A percentile compares a stretch with the other conserved stretches of the same genome.
phyloP scores from a whole-genome alignment of 768 basidiomycete species.

The Pulveroboletus sp. region DNA sequence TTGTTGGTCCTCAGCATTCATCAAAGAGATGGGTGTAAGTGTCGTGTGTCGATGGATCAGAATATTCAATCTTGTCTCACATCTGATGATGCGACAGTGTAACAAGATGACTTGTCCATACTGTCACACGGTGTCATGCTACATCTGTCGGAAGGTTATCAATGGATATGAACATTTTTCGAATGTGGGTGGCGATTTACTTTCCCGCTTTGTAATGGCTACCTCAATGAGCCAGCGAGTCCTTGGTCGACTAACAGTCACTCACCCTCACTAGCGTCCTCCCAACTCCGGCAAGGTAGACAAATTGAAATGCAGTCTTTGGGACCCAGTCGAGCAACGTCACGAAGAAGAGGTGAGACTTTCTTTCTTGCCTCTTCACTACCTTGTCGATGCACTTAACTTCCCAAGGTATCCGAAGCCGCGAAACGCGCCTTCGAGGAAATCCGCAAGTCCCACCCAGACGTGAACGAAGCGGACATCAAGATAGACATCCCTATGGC shows the following conservation, averaged over 20 bases:
- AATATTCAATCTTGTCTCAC: neutral
- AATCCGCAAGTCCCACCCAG: constrained; percentile 55
- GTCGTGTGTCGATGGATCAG: neutral
- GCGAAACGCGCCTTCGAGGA: constrained; percentile 63
- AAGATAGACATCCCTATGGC: constrained; percentile 57
- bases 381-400: neutral
- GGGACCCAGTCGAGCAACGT: constrained; percentile 62
- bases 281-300: constrained; percentile 19
- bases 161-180: constrained; percentile 74
- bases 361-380: neutral
- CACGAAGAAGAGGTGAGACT: constrained; percentile 58
- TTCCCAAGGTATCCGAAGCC: constrained; percentile 58
- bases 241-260: constrained; percentile 3
- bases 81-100: constrained; percentile 46
- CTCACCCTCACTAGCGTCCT: constrained; percentile 15
- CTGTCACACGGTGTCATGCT: constrained; percentile 75
- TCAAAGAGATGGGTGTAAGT: constrained; percentile 74
- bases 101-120: constrained; percentile 87
- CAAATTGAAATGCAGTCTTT: constrained; percentile 55
- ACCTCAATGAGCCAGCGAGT: neutral
- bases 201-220: neutral
- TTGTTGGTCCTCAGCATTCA: constrained; percentile 49
- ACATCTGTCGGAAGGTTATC: constrained; percentile 74
- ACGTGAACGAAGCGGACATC: constrained; percentile 54
- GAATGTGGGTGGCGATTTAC: constrained; percentile 34